Base-by-base conservation (phyloP, 495 filamentous ascomycete species). In the Hapsidospora chrysogenum region DNA sequence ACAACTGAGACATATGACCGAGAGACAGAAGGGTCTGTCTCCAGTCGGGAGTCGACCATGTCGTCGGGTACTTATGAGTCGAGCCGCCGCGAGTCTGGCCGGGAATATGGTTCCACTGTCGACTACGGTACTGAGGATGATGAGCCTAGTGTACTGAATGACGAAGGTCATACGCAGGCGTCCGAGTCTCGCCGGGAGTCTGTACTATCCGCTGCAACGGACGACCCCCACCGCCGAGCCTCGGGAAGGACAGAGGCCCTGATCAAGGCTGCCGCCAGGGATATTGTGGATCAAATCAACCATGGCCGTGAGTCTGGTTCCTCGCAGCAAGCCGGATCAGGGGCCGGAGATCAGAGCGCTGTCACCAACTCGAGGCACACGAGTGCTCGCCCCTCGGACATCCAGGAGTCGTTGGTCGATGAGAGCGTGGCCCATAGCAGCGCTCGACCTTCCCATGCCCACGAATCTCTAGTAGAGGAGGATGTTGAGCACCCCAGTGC, bases 241-340 rank as follows among this genome's bases (percentile, higher is more conserved):
- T 54, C 51, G 1, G 44, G 51, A 11, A 39, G 51, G 0, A 53
- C 53, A 2, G 52, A 61, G 35, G 57, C 60, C 16, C 44, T 61
- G 17, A 61, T 63, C 30, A 54, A 60, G 20, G 56, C 52, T n/a
- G 57, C 60, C 1, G 60, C 60, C 9, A 43, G 54, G n/a, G 53
- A 47, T 9, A 53, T 63, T 1, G 47, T 60, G 7, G 51, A 48
- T 16, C 54, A 44, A 29, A 50, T 61, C 13, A 41, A 40, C 8
- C 36, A 29, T 33, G 34, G 21, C 30, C 25, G 20, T 4, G 15
- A 36, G 6, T 17, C 29, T 0, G 23, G 10, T 26, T 11, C n/a
- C n/a, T n/a, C n/a, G n/a, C n/a, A n/a, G n/a, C n/a, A n/a, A n/a
- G n/a, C n/a, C n/a, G n/a, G n/a, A n/a, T n/a, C n/a, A n/a, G n/a